Base-by-base conservation (phyloP, 164 flowering plant genomes). In the Dillenia turbinata region DNA sequence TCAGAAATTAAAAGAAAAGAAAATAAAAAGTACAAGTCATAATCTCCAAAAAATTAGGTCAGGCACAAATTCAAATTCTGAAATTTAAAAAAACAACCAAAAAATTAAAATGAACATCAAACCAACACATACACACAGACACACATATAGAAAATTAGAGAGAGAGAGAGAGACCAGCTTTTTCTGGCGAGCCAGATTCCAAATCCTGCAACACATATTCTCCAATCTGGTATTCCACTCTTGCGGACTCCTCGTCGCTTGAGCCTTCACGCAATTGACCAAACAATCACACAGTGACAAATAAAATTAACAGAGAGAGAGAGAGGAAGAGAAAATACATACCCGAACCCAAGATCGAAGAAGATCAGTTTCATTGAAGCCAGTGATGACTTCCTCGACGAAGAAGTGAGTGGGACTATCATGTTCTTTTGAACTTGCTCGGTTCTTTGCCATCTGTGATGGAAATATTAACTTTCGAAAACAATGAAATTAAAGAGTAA, bases 151-250 rank as follows among this genome's bases (percentile, higher is more conserved):
- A 47, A 14, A 56, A 49, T 12, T 13, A 6, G 2, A 52, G 24
- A 19, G 22, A 19, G 22, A 19, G 22, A 19, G 22, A 19, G 22
- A 47, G 9, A 92, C 99, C 96, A 87, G 94, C 73, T 95, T 95
- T 76, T 92, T 94, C 78, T 80, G 88, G 24, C 99, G 85, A 65
- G 99, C 99, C 86, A 95, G 75, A 78, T 92, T 89, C 99, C 99
- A 95, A 73, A 95, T 95, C 89, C 99, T 73, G 98, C 99, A 95
- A 54, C 97, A 92, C 99, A 95, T 86, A 54, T 95, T 95, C 82
- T 95, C 99, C 87, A 95, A 73, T 68, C 99, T 80, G 10, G 99
- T 92, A 44, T 95, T 95, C 79, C 98, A 84, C 90, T 95, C 99
- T 81, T 95, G 94, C 2, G 98, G 96, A 67, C 96, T 92, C 81